phyloP scores from a whole-genome alignment of 1,284 basidiomycete species.

The Cryptococcus maquisensis region DNA sequence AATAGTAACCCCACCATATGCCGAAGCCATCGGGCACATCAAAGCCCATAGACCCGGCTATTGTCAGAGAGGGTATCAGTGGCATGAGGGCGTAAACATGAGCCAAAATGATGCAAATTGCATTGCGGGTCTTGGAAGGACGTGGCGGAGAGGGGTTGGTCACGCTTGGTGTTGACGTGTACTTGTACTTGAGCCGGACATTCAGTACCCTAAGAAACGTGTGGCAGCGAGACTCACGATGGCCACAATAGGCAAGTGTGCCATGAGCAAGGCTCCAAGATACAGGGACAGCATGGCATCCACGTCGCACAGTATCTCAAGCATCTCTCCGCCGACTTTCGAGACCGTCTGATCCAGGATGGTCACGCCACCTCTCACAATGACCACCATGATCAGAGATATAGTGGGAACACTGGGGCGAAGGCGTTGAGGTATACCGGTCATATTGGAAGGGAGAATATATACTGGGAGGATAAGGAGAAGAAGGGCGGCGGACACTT shows the following conservation, averaged over 20 bases:
- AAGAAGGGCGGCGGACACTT: constrained; percentile 4
- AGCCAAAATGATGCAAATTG: constrained; percentile 3
- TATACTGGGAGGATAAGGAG: constrained; percentile 6
- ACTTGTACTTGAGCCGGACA: background rate
- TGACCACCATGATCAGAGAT: constrained; percentile 6
- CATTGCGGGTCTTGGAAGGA: background rate
- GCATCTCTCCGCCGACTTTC: background rate
- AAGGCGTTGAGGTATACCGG: background rate
- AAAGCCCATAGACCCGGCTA: constrained; percentile 1
- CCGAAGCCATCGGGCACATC: constrained; percentile 3
- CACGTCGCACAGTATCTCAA: constrained; percentile 1
- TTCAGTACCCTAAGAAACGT: background rate
- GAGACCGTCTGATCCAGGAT: constrained; percentile 1
- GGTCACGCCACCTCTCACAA: background rate
- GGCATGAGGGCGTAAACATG: constrained; percentile 14
- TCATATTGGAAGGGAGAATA: background rate
- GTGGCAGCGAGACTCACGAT: constrained; percentile 5
- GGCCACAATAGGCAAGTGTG: constrained; percentile 12
- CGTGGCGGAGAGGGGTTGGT: background rate
- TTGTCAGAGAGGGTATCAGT: constrained; percentile 10
- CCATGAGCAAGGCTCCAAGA: constrained; percentile 8
- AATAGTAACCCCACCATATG: constrained; percentile 23
- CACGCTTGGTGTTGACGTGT: constrained; percentile 1
- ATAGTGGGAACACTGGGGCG: background rate
- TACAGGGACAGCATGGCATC: constrained; percentile 5